Evolutionary conservation across 2,329 filamentous ascomycete genomes (phyloP), one percentile per base, ranked within the genome.

Genomic region (Claviceps sp.): DNA sequence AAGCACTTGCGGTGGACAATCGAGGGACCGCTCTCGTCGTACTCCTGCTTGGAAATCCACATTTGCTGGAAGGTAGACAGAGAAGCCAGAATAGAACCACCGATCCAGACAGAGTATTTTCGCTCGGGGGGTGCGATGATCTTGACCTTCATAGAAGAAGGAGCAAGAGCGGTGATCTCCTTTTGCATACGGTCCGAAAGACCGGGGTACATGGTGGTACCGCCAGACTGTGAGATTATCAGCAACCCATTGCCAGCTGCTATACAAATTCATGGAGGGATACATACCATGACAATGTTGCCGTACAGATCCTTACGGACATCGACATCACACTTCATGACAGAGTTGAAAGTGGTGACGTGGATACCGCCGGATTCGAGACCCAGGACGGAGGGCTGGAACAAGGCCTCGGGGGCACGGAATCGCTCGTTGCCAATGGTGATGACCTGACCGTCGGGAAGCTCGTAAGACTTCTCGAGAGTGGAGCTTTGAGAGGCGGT

Each of bases 11-110:
- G 88, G 87, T 97, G 91, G 68, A 97, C 91, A 71, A 97, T 97
- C 70, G 90, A 96, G 67, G 91, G 93, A 78, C 91, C 91, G 75
- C 86, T 93, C 89, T 97, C 93, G 81, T 98, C 93, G 85, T 97
- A 97, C 82, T 97, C 91, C 81, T 98, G 93, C 89, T 98, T 98
- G 68, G 93, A 98, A 85, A 98, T 97, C 93, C 93, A 98, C 93
- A 98, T 98, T 81, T 98, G 93, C 83, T 98, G 93, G 91, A 98
- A 98, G 76, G 93, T 98, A 65, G 93, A 98, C 68, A 98, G 87
- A 60, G 93, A 98, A 66, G 93, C 93, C 70, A 98, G 79, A 78
- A 98, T 98, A 75, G 93, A 98, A 84, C 93, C 93, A 93, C 93
- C 93, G 74, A 98, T 98, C 93, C 93, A 98, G 82, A 98, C 93